These are phyloP conservation scores for Marasmius tenuissimus DNA, from an alignment of 1,284 basidiomycete genomes.

Conservation along the genomic window DNA sequence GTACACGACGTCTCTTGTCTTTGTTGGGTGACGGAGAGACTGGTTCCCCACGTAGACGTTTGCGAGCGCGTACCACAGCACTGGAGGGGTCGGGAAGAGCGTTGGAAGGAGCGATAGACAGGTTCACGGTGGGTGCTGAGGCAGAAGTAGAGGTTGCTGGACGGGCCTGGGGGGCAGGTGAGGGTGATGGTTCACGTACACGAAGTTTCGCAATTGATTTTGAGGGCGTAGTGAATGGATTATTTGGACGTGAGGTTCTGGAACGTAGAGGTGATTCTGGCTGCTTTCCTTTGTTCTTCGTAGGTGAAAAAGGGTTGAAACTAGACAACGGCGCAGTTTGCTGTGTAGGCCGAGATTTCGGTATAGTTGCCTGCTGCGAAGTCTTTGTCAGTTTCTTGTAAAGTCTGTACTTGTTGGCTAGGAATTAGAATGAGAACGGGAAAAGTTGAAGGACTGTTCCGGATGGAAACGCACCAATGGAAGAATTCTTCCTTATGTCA, in stretches of 20 bases:
- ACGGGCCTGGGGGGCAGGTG: constrained; percentile 23
- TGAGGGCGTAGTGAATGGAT: constrained; percentile 55
- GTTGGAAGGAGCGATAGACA: constrained; percentile 2
- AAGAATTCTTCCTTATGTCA: constrained; percentile 71
- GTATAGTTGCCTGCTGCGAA: constrained; percentile 33
- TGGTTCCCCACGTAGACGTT: constrained; percentile 75
- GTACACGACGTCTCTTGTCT: constrained; percentile 61
- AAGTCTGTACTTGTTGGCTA: constrained; percentile 80
- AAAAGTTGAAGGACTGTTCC: constrained; percentile 11
- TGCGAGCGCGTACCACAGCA: constrained; percentile 68
- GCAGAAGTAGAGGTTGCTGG: constrained; percentile 23
- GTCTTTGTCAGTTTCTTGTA: constrained; percentile 78
- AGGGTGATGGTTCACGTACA: constrained; percentile 26
- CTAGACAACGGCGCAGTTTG: constrained; percentile 48
- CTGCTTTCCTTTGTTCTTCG: constrained; percentile 53
- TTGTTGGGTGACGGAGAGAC: constrained; percentile 80
- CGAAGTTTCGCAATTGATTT: constrained; percentile 36
- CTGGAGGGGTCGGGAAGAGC: constrained; percentile 25
- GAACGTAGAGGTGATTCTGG: constrained; percentile 17
- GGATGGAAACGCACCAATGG: constrained; percentile 59
- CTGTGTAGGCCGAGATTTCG: constrained; percentile 49
- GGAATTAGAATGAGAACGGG: constrained; percentile 21
- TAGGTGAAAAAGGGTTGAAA: constrained; percentile 78
- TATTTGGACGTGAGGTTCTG: constrained; percentile 26
- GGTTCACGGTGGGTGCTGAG: constrained; percentile 15